Base-by-base conservation (phyloP, 805 yeast genomes). In the Cyberlindnera mrakii region DNA sequence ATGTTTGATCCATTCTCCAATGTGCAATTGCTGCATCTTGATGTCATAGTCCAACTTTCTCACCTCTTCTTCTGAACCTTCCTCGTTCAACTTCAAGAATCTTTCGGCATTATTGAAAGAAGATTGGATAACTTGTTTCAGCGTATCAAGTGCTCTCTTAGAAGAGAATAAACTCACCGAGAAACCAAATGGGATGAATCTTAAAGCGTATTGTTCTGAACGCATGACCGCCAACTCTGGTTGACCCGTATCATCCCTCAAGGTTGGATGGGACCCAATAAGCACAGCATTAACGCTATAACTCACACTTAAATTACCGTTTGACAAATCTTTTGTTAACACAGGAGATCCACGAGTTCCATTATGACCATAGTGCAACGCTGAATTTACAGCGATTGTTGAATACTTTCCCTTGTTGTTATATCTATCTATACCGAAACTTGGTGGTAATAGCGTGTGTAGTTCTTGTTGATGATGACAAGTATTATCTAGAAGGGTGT, bases 241-340 rank as follows among this genome's bases (percentile, higher is more conserved):
- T 8, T 38, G 13, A 1, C 43, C 57, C 15, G 17, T 16, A 2
- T 19, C 15, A 10, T 57, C 55, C 32, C 46, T 53, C 33, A 10
- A 14, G 7, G 40, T 41, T 23, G 53, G 45, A 42, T 68, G 66
- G 42, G 72, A 67, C 18, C 77, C 81, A 35, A 78, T 76, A 44
- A 78, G 64, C 44, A 74, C 72, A 6, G 81, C 80, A 50, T 77
- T 81, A 27, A 79, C 71, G 1, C 75, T 66, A 48, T 79, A 79
- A 40, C 70, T 67, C 8, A 79, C 64, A 47, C 80, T 74, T 20
- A 59, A 33, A 42, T 67, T 67, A 4, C 71, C 76, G 44, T 68
- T 68, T 2, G 73, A 59, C 47, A 75, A 64, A 58, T 78, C 84
- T 33, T 62, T 63, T 4, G 80, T 74, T 37, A 75, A 51, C 1